A percentile compares a stretch with the other conserved stretches of the same genome.
These are phyloP conservation scores for Leishmania turanica DNA, from an alignment of 208 protist species.

Conservation along the genomic window DNA sequence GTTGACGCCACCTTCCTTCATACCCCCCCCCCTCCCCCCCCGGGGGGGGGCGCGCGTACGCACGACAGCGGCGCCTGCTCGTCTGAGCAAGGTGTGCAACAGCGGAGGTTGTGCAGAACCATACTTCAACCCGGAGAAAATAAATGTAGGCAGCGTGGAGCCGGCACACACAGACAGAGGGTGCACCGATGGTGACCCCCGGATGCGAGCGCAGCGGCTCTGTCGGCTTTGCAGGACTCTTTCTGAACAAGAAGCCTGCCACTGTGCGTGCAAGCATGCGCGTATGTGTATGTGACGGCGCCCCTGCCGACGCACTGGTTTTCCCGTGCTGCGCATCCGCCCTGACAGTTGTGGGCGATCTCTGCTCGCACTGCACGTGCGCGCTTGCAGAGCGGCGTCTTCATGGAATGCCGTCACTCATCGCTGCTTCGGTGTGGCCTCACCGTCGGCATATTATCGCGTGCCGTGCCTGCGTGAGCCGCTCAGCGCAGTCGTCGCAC, in stretches of 20 bases:
- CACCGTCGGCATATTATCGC: not conserved
- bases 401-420: not conserved
- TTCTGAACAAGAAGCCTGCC: not conserved
- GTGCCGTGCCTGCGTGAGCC: not conserved
- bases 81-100: not conserved
- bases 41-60: not conserved
- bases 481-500: not conserved
- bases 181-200: not conserved
- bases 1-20: not conserved
- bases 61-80: not conserved
- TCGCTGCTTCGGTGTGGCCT: not conserved
- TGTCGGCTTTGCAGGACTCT: not conserved
- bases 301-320: not conserved
- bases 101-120: not conserved
- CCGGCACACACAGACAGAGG: not conserved
- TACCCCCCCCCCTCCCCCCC: not conserved
- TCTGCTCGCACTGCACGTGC: not conserved
- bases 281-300: not conserved
- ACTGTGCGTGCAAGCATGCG: not conserved
- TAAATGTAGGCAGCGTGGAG: too few species aligned
- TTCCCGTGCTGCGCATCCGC: not conserved
- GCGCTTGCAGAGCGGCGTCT: not conserved
- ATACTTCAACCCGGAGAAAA: not conserved
- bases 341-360: not conserved
- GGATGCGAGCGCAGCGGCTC: not conserved